These are phyloP conservation scores for Claviceps paspali DNA, from an alignment of 2,329 filamentous ascomycete species.

Conservation along the genomic window DNA sequence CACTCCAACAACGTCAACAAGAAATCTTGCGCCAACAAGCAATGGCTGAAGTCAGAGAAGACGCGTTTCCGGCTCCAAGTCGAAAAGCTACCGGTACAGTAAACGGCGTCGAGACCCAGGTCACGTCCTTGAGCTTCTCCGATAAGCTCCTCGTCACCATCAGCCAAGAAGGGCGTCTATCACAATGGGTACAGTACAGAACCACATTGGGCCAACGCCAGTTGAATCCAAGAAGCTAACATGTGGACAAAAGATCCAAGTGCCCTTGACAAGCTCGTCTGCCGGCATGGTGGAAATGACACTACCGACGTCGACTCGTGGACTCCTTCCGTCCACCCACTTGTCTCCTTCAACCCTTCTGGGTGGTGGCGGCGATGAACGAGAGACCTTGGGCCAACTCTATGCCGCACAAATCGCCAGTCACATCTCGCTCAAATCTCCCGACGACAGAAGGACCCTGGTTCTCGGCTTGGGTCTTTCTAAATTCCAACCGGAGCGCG, in stretches of 20 bases:
- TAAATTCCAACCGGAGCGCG: constrained; percentile 33
- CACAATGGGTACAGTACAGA: constrained; percentile 76
- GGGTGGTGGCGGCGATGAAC: constrained; percentile 62
- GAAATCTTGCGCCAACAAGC: constrained; percentile 8
- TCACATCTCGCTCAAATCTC: constrained; percentile 55
- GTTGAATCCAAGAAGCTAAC: constrained; percentile 2
- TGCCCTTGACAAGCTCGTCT: constrained; percentile 56
- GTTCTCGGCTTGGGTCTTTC: constrained; percentile 45
- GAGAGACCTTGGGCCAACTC: constrained; percentile 75
- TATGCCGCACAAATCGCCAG: constrained; percentile 82
- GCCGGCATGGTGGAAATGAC: constrained; percentile 48
- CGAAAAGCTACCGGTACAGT: constrained; percentile 46
- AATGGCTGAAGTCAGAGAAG: constrained; percentile 24
- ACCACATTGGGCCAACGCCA: neutral
- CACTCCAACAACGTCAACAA: constrained; percentile 3
- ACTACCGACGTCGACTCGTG: constrained; percentile 27
- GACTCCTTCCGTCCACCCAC: constrained; percentile 60
- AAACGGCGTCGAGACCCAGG: constrained; percentile 54
- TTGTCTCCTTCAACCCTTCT: constrained; percentile 78
- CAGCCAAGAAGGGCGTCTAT: constrained; percentile 68
- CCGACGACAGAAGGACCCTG: constrained; percentile 46
- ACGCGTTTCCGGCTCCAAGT: constrained; percentile 54
- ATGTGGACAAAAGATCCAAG: constrained; percentile 49
- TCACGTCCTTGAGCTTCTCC: constrained; percentile 57
- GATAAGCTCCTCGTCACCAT: constrained; percentile 89